phyloP scores from a whole-genome alignment of 2,329 filamentous ascomycete species.

The Amesomyces nigricolor region DNA sequence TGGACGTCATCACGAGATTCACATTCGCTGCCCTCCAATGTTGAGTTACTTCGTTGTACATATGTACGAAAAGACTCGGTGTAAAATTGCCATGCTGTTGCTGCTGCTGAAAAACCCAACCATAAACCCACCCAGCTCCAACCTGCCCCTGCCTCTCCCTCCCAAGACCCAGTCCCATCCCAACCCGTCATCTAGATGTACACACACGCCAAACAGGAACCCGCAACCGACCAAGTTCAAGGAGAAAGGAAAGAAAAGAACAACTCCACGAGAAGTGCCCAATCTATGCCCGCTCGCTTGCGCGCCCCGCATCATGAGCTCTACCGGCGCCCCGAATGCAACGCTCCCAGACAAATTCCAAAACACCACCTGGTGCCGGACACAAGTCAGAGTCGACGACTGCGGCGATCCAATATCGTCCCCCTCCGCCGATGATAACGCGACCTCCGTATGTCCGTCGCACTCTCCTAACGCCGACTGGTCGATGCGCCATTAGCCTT shows the following conservation, averaged over 20 bases:
- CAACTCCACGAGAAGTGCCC: conserved; percentile 15
- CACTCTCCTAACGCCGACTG: conserved; percentile 23
- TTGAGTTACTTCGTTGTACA: too few species aligned
- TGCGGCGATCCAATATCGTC: background rate
- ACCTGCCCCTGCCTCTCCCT: background rate
- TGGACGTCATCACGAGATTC: too few species aligned
- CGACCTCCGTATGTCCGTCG: too few species aligned
- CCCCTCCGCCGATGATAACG: too few species aligned
- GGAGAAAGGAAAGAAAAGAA: background rate
- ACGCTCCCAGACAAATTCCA: conserved; percentile 1
- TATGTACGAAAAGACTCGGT: too few species aligned
- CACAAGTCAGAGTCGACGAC: background rate
- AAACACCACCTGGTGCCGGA: background rate
- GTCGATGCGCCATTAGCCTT: conserved; percentile 24
- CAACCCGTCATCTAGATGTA: background rate
- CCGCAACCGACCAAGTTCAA: background rate
- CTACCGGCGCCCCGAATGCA: conserved; percentile 9
- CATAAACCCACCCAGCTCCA: too few species aligned
- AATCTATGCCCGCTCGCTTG: conserved; percentile 11
- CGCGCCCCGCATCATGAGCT: background rate
- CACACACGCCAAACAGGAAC: background rate
- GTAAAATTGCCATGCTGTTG: too few species aligned
- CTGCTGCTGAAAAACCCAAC: too few species aligned
- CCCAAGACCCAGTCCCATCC: background rate
- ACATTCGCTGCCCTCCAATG: too few species aligned